phyloP scores from a whole-genome alignment of 2,329 filamentous ascomycete species.

The Xylariales sp. region DNA sequence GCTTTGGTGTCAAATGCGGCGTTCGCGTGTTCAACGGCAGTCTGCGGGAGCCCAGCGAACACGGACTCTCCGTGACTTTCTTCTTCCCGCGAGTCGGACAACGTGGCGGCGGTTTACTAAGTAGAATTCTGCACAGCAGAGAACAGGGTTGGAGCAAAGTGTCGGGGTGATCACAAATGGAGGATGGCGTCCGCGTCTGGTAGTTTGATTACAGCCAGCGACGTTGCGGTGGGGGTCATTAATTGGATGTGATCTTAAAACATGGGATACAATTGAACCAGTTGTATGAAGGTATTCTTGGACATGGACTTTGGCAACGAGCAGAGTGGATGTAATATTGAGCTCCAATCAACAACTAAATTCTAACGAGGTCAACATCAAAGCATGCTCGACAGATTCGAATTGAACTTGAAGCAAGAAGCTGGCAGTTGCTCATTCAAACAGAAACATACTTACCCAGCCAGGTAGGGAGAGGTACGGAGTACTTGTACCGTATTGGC shows the following conservation, averaged over 20 bases:
- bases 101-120: conserved; percentile 58
- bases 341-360: conserved; percentile 2
- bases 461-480: conserved; percentile 2
- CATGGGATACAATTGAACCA: conserved; percentile 31
- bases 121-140: conserved; percentile 9
- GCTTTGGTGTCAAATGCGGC: conserved; percentile 45
- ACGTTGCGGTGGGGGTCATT: conserved; percentile 39
- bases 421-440: background rate
- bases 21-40: conserved; percentile 40
- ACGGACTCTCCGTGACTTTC: conserved; percentile 58
- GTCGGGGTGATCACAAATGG: conserved; percentile 38
- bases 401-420: background rate
- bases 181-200: conserved; percentile 38
- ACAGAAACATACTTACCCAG: background rate
- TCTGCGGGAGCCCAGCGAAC: conserved; percentile 54
- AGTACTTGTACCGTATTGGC: background rate
- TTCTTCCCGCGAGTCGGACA: conserved; percentile 60
- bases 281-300: background rate
- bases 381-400: conserved; percentile 1
- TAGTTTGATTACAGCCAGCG: conserved; percentile 43
- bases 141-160: conserved; percentile 22
- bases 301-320: background rate
- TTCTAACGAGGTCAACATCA: background rate
- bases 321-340: background rate
- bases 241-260: conserved; percentile 35